Evolutionary conservation across 2,329 filamentous ascomycete species (phyloP).

Genomic region (Colletotrichum eremochloae): DNA sequence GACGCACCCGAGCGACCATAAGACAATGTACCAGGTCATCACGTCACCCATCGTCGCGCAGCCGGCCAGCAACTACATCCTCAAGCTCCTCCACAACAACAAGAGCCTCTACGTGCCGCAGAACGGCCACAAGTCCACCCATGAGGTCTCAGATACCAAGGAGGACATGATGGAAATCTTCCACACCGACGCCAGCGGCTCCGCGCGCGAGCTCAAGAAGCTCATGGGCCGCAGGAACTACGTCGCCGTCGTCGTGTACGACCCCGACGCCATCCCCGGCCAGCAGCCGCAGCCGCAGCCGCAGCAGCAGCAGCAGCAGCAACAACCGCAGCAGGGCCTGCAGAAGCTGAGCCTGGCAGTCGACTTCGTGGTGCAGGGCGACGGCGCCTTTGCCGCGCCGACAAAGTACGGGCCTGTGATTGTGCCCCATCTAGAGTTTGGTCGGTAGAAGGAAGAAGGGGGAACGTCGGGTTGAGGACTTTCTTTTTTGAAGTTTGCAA

Average conservation of each 20-base stretch:
- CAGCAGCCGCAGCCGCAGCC: slow-evolving; percentile 44
- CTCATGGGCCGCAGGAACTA: slow-evolving; percentile 96
- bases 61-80: slow-evolving; percentile 85
- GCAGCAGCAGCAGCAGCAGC: slow-evolving; percentile 48
- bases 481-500: background rate
- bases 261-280: slow-evolving; percentile 78
- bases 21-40: slow-evolving; percentile 99
- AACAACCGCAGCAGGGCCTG: slow-evolving; percentile 57
- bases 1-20: slow-evolving; percentile 90
- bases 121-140: slow-evolving; percentile 83
- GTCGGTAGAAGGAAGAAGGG: slow-evolving; percentile 60
- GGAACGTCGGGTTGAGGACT: background rate
- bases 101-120: slow-evolving; percentile 90
- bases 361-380: slow-evolving; percentile 97
- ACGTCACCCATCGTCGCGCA: slow-evolving; percentile 92
- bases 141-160: slow-evolving; percentile 89
- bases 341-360: slow-evolving; percentile 87
- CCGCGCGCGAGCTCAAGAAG: slow-evolving; percentile 84
- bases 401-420: slow-evolving; percentile 98
- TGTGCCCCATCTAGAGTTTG: slow-evolving; percentile 86
- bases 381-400: slow-evolving; percentile 82
- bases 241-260: slow-evolving; percentile 92
- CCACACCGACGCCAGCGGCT: slow-evolving; percentile 91
- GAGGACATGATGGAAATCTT: slow-evolving; percentile 99
- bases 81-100: slow-evolving; percentile 96